Evolutionary conservation across 495 filamentous ascomycete species (phyloP).

Genomic region (Penicillium turbatum): DNA sequence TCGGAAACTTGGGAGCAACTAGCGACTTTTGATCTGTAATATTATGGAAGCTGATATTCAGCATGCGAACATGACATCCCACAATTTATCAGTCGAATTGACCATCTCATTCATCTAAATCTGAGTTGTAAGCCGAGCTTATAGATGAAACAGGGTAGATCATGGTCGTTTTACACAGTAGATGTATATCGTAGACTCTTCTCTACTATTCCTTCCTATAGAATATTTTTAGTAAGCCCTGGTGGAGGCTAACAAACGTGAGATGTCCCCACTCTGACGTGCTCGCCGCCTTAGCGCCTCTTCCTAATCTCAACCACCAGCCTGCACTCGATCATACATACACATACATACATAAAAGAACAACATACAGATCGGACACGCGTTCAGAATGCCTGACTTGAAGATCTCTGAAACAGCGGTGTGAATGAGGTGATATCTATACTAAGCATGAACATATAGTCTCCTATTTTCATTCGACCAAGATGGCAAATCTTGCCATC

Average conservation of each 20-base stretch:
- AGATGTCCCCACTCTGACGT: too few species aligned
- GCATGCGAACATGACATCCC: slow-evolving; percentile 7
- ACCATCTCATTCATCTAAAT: background rate
- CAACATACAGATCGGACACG: background rate
- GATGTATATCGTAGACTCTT: too few species aligned
- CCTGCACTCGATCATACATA: too few species aligned
- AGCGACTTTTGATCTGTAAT: slow-evolving; percentile 4
- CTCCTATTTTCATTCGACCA: slow-evolving; percentile 4
- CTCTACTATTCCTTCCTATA: too few species aligned
- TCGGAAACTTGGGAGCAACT: slow-evolving; percentile 6
- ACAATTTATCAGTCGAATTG: background rate
- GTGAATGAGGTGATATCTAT: background rate
- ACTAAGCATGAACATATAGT: background rate
- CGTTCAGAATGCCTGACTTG: background rate
- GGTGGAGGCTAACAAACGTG: too few species aligned
- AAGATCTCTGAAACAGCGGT: slow-evolving; percentile 13
- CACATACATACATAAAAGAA: too few species aligned
- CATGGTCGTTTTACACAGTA: too few species aligned
- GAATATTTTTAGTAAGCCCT: too few species aligned
- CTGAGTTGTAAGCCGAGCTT: background rate
- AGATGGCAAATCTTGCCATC: slow-evolving; percentile 24
- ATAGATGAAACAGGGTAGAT: background rate
- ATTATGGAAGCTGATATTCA: slow-evolving; percentile 7
- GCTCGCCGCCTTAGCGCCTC: too few species aligned
- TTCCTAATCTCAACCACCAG: too few species aligned